Percentiles rank a stretch among this genome's conserved stretches.
phyloP scores from a whole-genome alignment of 495 filamentous ascomycete genomes.

The Apodospora peruviana region DNA sequence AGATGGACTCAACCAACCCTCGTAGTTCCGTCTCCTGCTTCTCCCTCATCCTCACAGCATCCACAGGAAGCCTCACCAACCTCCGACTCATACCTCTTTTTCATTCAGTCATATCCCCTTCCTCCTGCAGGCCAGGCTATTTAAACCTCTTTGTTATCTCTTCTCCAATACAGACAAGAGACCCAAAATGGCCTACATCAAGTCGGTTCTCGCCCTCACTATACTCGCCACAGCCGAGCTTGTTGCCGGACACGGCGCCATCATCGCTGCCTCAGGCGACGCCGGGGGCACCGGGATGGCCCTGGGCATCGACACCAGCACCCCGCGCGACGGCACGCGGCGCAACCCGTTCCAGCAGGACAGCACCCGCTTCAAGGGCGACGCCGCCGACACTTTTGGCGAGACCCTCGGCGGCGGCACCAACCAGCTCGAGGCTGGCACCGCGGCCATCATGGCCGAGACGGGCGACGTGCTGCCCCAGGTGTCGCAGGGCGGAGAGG shows the following conservation, averaged over 20 bases:
- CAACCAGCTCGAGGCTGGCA: conserved; percentile 45
- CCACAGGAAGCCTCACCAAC: background rate
- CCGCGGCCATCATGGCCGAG: conserved; percentile 37
- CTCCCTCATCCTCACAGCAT: background rate
- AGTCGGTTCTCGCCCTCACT: conserved; percentile 22
- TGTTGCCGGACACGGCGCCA: conserved; percentile 44
- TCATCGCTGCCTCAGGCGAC: conserved; percentile 41
- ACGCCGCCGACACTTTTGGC: conserved; percentile 36
- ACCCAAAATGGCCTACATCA: conserved; percentile 26
- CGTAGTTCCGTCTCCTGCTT: too few relatives aligned
- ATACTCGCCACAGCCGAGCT: conserved; percentile 27
- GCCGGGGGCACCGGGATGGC: conserved; percentile 43
- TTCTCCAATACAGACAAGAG: conserved; percentile 4
- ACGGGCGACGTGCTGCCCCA: conserved; percentile 44
- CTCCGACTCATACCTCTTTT: background rate
- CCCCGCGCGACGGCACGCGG: conserved; percentile 48
- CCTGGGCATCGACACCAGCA: conserved; percentile 42
- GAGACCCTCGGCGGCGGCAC: conserved; percentile 36
- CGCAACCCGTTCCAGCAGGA: conserved; percentile 50
- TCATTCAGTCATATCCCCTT: background rate
- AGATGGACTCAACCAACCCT: too few relatives aligned
- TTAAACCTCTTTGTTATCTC: background rate
- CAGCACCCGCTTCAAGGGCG: conserved; percentile 43
- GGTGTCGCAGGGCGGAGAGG: conserved; percentile 38
- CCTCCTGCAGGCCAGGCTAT: conserved; percentile 27